Percentiles rank a stretch among this genome's conserved stretches.
phyloP scores from a whole-genome alignment of 2,329 filamentous ascomycete genomes.

The Arthrobotrys megalospora region DNA sequence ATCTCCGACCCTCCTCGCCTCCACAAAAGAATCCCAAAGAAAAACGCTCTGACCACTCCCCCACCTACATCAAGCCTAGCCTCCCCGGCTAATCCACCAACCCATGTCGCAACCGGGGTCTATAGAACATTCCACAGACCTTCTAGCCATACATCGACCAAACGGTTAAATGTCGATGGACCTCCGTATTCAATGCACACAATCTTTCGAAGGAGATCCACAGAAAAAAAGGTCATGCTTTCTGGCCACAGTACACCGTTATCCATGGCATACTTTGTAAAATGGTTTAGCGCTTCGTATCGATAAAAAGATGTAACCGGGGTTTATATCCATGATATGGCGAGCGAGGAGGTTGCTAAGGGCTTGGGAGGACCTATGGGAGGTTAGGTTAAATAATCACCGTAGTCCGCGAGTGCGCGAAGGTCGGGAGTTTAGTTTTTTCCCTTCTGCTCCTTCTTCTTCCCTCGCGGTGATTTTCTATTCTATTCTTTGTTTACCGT shows the following conservation, averaged over 20 bases:
- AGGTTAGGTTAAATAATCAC: constrained; percentile 45
- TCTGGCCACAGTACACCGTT: constrained; percentile 47
- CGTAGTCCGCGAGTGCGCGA: constrained; percentile 3
- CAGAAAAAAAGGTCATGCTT: constrained; percentile 38
- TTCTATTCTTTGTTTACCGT: neutral
- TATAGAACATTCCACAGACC: constrained; percentile 56
- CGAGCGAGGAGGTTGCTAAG: constrained; percentile 18
- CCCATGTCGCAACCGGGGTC: constrained; percentile 46
- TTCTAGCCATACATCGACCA: constrained; percentile 56
- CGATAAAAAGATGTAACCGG: constrained; percentile 34
- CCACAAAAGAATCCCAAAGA: constrained; percentile 30
- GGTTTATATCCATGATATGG: neutral
- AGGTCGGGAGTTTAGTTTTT: constrained; percentile 19
- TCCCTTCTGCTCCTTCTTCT: neutral
- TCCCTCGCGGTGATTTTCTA: constrained; percentile 10
- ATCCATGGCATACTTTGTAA: constrained; percentile 22
- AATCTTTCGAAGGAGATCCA: constrained; percentile 22
- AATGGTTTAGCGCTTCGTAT: constrained; percentile 37
- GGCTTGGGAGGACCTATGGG: constrained; percentile 30
- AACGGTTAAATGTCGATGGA: constrained; percentile 53
- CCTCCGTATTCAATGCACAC: constrained; percentile 38
- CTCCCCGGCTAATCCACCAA: constrained; percentile 46
- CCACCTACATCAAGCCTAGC: constrained; percentile 45
- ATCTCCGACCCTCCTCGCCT: constrained; percentile 50
- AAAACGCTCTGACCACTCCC: constrained; percentile 51